Conservation (phyloP, 1,284 basidiomycete genomes). For the Fomitopsis schrenkii region DNA sequence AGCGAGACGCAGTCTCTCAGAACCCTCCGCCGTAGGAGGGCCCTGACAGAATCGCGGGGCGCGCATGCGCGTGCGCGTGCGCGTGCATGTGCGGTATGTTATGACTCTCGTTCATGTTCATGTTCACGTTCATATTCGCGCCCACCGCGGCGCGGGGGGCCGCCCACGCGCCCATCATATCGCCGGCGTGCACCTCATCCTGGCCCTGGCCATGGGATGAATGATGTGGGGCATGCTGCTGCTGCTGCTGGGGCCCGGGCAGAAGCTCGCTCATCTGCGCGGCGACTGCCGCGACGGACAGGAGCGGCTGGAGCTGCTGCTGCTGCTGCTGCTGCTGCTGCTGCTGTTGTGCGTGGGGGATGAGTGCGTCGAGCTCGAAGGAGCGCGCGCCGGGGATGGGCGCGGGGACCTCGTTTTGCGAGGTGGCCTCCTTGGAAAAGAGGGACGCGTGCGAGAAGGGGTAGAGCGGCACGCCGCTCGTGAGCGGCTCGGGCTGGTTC, state of each 20-base stretch:
- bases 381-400: slow-evolving; percentile 29
- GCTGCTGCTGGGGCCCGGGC: neutral
- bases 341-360: neutral
- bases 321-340: neutral
- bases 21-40: slow-evolving; percentile 6
- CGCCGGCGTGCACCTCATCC: neutral
- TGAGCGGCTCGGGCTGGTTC: slow-evolving; percentile 68
- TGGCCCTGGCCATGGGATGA: neutral
- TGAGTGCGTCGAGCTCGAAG: slow-evolving; percentile 19
- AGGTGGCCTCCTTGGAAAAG: slow-evolving; percentile 38
- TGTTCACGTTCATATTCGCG: neutral
- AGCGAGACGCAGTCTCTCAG: neutral
- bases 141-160: neutral
- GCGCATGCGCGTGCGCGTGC: neutral
- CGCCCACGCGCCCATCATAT: neutral
- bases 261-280: neutral
- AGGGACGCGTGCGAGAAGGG: slow-evolving; percentile 69
- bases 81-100: neutral
- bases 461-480: slow-evolving; percentile 74
- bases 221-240: no score
- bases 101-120: neutral
- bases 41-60: slow-evolving; percentile 1
- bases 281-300: neutral
- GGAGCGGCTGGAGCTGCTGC: neutral
- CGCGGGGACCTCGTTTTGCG: slow-evolving; percentile 21